These are phyloP conservation scores for Globisporangium heterothallicum DNA, from an alignment of 352 stramenopile genomes.

Conservation along the genomic window DNA sequence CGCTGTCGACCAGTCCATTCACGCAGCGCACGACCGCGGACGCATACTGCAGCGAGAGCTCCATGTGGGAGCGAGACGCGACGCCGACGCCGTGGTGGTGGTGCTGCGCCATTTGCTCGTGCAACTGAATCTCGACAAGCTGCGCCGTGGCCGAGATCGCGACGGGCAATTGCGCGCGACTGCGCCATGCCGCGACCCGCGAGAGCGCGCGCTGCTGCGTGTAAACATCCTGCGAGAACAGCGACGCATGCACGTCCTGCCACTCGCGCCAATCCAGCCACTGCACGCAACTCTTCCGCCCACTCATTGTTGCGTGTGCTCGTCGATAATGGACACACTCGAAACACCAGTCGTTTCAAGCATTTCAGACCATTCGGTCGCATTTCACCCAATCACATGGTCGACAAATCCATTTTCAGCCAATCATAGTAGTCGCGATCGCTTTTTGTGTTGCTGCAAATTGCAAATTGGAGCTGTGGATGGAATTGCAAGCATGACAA, in stretches of 20 bases:
- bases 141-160: conserved; percentile 74
- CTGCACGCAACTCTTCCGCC: conserved; percentile 36
- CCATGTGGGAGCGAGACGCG: conserved; percentile 71
- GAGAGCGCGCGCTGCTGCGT: conserved; percentile 50
- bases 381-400: conserved; percentile 2
- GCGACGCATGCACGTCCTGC: conserved; percentile 50
- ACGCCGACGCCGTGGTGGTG: conserved; percentile 64
- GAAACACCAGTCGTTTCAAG: background rate
- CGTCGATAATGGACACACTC: background rate
- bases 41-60: conserved; percentile 68
- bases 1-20: conserved; percentile 77
- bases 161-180: conserved; percentile 64
- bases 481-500: no score
- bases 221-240: conserved; percentile 52
- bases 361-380: background rate
- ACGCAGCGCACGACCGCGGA: conserved; percentile 70
- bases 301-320: conserved; percentile 25
- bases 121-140: conserved; percentile 67
- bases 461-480: no score
- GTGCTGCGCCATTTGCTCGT: conserved; percentile 61
- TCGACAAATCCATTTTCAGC: conserved; percentile 5
- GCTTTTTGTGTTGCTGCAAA: no score
- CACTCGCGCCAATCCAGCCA: conserved; percentile 77
- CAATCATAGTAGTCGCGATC: no score
- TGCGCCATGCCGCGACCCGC: conserved; percentile 62